phyloP scores from a whole-genome alignment of 2,329 filamentous ascomycete genomes.

The Claviceps monticola region DNA sequence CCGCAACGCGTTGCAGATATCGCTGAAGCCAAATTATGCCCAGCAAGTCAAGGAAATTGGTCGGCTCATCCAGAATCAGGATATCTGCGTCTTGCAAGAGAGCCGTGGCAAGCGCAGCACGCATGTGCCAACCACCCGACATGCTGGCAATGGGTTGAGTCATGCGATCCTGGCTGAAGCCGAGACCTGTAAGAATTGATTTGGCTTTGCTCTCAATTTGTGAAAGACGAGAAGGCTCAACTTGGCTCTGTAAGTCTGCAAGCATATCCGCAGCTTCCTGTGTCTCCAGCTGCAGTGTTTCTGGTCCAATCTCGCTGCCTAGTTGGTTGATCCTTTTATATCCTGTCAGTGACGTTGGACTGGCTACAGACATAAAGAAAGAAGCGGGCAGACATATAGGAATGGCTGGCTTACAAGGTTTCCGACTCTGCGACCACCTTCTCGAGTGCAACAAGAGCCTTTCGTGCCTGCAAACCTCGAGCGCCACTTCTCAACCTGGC shows the following conservation, averaged over 20 bases:
- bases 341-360: background rate
- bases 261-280: conserved; percentile 58
- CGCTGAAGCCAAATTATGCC: conserved; percentile 76
- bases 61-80: conserved; percentile 73
- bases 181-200: conserved; percentile 53
- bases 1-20: conserved; percentile 47
- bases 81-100: conserved; percentile 64
- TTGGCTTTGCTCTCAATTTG: conserved; percentile 53
- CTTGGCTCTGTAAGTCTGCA: conserved; percentile 50
- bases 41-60: conserved; percentile 71
- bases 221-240: conserved; percentile 51
- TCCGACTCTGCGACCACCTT: conserved; percentile 47
- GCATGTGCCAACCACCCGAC: conserved; percentile 68
- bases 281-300: conserved; percentile 48
- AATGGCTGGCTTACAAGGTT: conserved; percentile 26
- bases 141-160: conserved; percentile 47
- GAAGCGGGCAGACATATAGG: too few relatives aligned
- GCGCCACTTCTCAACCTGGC: conserved; percentile 62
- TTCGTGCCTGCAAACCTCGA: conserved; percentile 61
- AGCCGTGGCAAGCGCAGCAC: conserved; percentile 48
- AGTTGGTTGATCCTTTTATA: conserved; percentile 32
- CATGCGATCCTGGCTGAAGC: conserved; percentile 52
- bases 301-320: conserved; percentile 40
- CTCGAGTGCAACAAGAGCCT: conserved; percentile 56
- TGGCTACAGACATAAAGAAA: background rate